Conservation (phyloP, 169 alveolate species). For the Cardiosporidium cionae region DNA sequence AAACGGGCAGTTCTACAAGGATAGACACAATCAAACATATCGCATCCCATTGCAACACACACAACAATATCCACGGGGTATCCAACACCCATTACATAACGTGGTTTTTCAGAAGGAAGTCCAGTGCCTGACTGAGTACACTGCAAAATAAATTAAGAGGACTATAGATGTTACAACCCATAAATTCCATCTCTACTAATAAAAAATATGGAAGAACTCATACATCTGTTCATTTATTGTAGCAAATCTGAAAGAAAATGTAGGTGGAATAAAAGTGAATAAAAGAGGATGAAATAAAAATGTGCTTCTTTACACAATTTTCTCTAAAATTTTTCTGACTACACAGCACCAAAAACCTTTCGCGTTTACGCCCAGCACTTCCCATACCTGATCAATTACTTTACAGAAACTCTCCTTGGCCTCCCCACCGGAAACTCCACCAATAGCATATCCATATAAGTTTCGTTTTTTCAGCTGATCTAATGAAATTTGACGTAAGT, state of each 20-base stretch:
- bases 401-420: slow-evolving; percentile 86
- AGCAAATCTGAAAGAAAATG: too few relatives aligned
- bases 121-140: slow-evolving; percentile 34
- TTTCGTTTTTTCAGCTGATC: neutral
- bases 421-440: slow-evolving; percentile 99
- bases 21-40: slow-evolving; percentile 98
- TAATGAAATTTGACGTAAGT: slow-evolving; percentile 62
- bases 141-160: slow-evolving; percentile 10
- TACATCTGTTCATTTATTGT: too few relatives aligned
- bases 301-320: too few relatives aligned
- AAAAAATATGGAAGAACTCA: too few relatives aligned
- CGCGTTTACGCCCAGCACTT: slow-evolving; percentile 22
- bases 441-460: slow-evolving; percentile 94
- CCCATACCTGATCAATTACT: slow-evolving; percentile 60
- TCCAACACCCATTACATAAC: slow-evolving; percentile 99
- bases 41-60: slow-evolving; percentile 95
- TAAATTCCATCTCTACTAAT: neutral
- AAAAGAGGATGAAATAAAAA: too few relatives aligned
- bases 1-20: slow-evolving; percentile 98
- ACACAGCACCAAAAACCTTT: neutral
- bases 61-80: slow-evolving; percentile 90
- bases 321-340: too few relatives aligned
- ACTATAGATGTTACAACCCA: neutral
- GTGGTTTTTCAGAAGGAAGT: slow-evolving; percentile 53
- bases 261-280: too few relatives aligned